Base-by-base conservation (phyloP, 495 filamentous ascomycete genomes). In the Niebla homalea region DNA sequence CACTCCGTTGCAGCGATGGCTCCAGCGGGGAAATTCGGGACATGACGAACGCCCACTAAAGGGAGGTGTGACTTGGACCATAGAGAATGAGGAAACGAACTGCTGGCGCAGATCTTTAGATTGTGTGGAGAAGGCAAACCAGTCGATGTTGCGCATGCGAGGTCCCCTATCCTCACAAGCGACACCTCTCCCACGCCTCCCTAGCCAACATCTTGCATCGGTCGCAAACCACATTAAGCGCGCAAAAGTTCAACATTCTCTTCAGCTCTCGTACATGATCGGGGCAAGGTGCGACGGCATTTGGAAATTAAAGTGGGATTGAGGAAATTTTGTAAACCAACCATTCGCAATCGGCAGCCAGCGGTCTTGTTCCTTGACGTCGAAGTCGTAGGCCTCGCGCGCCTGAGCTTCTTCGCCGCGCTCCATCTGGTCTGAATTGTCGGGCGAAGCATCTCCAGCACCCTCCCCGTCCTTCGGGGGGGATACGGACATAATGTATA, bases 281-380 rank as follows among this genome's bases (percentile, higher is more conserved):
- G 73, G 62, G 68, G 64, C 63, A 66, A 66, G 59, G 64, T 64
- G 65, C 67, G 59, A 68, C 62, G 68, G 72, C 70, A 74, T 64
- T 69, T 67, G 65, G 66, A 68, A 68, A 61, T 60, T 57, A 64
- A 71, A 65, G 61, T 32, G 29, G 29, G 29, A 32, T 67, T 68
- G 62, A 48, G 45, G 45, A 48, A 35, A 48, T 29, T 48, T 48
- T 36, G 32, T 26, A 35, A 35, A 89, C 85, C 79, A 80, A 98
- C 92, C 92, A 89, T 98, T 98, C 73, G 92, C 92, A 80, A 98
- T 98, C 70, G 92, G 92, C 68, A 98, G 82, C 92, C 92, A 98
- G 76, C 92, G 75, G 72, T 98, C 92, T 69, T 98, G 92, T 70
- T 98, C 92, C 75, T 98, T 98, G 69, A 98, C 93, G 72, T 98